Base-by-base conservation (phyloP, 2,329 filamentous ascomycete species). In the Fusarium sp. region DNA sequence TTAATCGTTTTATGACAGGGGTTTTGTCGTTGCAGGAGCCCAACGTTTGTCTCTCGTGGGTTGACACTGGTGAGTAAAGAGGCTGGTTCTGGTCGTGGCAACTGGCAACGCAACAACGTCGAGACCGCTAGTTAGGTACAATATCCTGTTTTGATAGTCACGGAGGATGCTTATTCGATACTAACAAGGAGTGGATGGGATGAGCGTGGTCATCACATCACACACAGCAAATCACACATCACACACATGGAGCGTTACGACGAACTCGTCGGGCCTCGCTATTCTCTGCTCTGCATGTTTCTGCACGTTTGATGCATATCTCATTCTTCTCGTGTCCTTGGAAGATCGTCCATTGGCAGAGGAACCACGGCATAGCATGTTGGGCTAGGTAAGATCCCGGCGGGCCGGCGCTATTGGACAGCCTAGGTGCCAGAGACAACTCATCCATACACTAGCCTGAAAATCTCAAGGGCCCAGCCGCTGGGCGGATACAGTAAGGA, bases 341-440 rank as follows among this genome's bases (percentile, higher is more conserved):
- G 48, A 18, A 35, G 64, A 58, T 63, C 49, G 40, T 60, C 64
- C 31, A 68, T 68, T 68, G 65, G 65, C 64, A 68, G 65, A 68
- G 64, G 58, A 68, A 68, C 64, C 65, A 66, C 61, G 20, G 49
- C 58, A 46, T 57, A 50, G 60, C 29, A 31, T 63, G 58, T 36
- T 42, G 43, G 54, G 64, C 63, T 73, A 67, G 63, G 66, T 70
- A 61, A 63, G 69, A 73, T 75, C 76, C 70, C 67, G 68, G 74
- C 67, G 48, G 43, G 57, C 69, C 55, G 63, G 69, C 70, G 64
- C 72, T 66, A 80, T 80, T 79, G 78, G 78, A 63, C 69, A 75
- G 70, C 68, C 36, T 69, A 77, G 78, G 76, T 78, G 72, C 77
- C 76, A 79, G 54, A 77, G 78, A 78, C 78, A 80, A 69, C 78